A percentile compares a stretch with the other conserved stretches of the same genome.
phyloP scores from a whole-genome alignment of 106 monocot species.

The Acorus gramineus region DNA sequence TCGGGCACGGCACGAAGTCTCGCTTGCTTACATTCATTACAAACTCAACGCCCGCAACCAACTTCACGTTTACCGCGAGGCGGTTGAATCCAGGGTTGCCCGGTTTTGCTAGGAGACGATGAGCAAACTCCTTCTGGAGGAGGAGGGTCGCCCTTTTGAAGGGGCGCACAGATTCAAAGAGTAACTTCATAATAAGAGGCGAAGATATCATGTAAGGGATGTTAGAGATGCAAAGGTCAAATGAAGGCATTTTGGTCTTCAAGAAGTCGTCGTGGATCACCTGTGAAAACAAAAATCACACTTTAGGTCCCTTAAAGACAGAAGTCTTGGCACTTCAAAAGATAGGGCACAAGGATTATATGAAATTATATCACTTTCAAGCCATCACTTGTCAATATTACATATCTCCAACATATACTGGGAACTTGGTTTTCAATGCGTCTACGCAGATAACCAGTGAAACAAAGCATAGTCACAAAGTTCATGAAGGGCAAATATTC shows the following conservation, averaged over 20 bases:
- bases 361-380: too few species aligned
- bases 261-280: slow-evolving; percentile 56
- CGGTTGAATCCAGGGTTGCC: slow-evolving; percentile 77
- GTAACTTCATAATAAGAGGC: slow-evolving; percentile 66
- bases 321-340: too few species aligned
- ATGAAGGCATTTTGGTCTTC: slow-evolving; percentile 48
- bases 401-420: too few species aligned
- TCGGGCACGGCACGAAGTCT: slow-evolving; percentile 73
- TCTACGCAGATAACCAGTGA: too few species aligned
- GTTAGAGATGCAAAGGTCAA: slow-evolving; percentile 78
- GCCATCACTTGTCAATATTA: too few species aligned
- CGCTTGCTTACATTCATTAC: slow-evolving; percentile 76
- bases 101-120: slow-evolving; percentile 49
- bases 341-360: too few species aligned
- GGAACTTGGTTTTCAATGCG: too few species aligned
- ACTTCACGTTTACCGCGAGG: slow-evolving; percentile 57
- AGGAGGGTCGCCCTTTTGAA: slow-evolving; percentile 65
- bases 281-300: slow-evolving; percentile 17
- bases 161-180: slow-evolving; percentile 24
- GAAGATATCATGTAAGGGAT: slow-evolving; percentile 94
- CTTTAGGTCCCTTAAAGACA: too few species aligned
- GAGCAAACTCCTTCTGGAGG: slow-evolving; percentile 89
- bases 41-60: slow-evolving; percentile 48
- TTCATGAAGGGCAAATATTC: too few species aligned
- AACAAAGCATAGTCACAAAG: too few species aligned